A percentile compares a stretch with the other conserved stretches of the same genome.
phyloP scores from a whole-genome alignment of 2,329 filamentous ascomycete species.

The Orbilia quercus region DNA sequence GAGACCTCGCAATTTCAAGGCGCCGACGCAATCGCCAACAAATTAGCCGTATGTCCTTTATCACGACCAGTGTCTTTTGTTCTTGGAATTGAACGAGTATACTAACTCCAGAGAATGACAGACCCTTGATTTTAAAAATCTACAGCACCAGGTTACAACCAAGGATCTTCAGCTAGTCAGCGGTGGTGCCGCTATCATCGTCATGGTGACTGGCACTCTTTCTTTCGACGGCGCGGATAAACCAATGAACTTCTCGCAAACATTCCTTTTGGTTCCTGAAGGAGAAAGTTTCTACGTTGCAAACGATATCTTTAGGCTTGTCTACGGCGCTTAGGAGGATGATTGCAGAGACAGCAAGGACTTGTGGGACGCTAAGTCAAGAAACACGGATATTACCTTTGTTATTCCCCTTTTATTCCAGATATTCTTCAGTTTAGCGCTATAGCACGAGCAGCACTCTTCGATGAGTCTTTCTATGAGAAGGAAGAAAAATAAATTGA shows the following conservation, averaged over 20 bases:
- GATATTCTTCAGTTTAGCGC: too few species aligned
- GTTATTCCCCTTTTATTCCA: neutral
- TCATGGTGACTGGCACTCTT: slow-evolving; percentile 87
- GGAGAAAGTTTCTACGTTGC: slow-evolving; percentile 82
- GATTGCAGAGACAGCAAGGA: neutral
- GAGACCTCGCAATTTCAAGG: slow-evolving; percentile 78
- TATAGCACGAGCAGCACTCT: neutral
- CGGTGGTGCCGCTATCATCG: slow-evolving; percentile 75
- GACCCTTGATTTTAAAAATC: slow-evolving; percentile 82
- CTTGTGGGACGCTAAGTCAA: neutral
- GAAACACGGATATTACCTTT: neutral
- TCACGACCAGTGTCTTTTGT: too few species aligned
- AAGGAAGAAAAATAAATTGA: neutral
- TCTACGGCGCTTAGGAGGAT: slow-evolving; percentile 70
- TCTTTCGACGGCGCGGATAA: slow-evolving; percentile 84
- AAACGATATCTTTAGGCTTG: slow-evolving; percentile 95
- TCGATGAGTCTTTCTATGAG: neutral
- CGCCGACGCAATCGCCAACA: slow-evolving; percentile 75
- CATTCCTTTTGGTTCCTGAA: slow-evolving; percentile 84
- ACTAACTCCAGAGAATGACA: slow-evolving; percentile 63
- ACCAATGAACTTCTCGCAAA: slow-evolving; percentile 90
- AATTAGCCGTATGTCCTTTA: slow-evolving; percentile 75
- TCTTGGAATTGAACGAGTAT: too few species aligned
- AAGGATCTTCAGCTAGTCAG: slow-evolving; percentile 84
- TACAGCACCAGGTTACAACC: slow-evolving; percentile 80